Percentiles rank a stretch among this genome's conserved stretches.
Evolutionary conservation across 306 rosid species (phyloP).

Genomic region (Citrullus mucosospermus): DNA sequence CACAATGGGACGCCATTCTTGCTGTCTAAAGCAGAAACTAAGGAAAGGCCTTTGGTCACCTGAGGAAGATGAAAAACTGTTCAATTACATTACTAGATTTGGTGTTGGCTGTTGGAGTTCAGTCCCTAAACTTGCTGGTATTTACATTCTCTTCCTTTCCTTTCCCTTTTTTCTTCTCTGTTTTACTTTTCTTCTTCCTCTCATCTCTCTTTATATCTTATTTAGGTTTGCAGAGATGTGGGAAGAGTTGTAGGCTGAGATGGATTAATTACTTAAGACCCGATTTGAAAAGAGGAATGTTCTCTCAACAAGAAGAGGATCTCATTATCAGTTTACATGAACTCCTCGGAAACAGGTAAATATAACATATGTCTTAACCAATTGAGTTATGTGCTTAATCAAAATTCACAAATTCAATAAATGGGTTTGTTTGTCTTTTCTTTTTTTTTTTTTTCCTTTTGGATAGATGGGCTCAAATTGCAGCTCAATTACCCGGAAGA

Average conservation of each 20-base stretch:
- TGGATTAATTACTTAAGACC: slow-evolving; percentile 95
- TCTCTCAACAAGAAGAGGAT: slow-evolving; percentile 79
- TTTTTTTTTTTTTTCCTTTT: background rate
- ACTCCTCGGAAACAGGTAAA: slow-evolving; percentile 76
- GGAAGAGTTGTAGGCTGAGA: slow-evolving; percentile 85
- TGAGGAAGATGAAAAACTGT: slow-evolving; percentile 89
- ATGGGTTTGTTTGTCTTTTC: background rate
- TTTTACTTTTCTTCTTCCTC: background rate
- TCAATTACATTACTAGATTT: slow-evolving; percentile 67
- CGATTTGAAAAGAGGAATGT: slow-evolving; percentile 88
- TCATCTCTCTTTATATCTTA: no score
- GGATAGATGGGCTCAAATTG: slow-evolving; percentile 95
- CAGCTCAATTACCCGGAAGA: slow-evolving; percentile 93
- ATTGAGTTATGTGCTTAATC: background rate
- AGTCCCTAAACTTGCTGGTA: slow-evolving; percentile 89
- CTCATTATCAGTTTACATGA: slow-evolving; percentile 71
- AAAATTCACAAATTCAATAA: background rate
- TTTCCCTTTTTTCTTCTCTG: background rate
- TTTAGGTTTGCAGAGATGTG: slow-evolving; percentile 82
- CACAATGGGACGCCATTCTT: slow-evolving; percentile 86
- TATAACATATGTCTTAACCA: background rate
- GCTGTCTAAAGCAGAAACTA: slow-evolving; percentile 68
- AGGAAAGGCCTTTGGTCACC: slow-evolving; percentile 96
- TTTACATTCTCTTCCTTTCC: no score
- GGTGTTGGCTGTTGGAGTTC: slow-evolving; percentile 99